Evolutionary conservation across 306 rosid species (phyloP), one percentile per base, ranked within the genome.

Genomic region (Dalbergia oliveri): DNA sequence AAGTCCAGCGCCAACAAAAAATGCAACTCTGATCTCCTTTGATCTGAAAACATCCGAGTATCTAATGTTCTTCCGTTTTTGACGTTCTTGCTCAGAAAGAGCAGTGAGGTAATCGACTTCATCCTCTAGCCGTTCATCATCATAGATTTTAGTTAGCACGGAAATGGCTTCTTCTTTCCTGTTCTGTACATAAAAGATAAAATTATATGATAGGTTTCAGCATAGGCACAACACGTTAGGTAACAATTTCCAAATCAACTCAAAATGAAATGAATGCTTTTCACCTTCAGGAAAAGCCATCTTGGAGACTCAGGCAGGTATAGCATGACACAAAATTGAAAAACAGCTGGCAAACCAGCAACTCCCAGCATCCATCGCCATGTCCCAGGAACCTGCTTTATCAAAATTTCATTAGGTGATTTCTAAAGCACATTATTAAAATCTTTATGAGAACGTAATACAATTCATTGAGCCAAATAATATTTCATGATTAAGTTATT

Each of bases 311-410:
- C 97, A 47, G 97, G 97, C 73, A 90, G 79, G 84, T 9, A 90
- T 41, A 92, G 78, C 90, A 92, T 90, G 59, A 86, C 86, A 59
- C 6, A 67, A 69, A 92, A 92, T 69, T 92, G 97, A 86, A 92
- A 65, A 69, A 88, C 35, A 43, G 97, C 97, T 12, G 97, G 97
- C 59, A 90, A 76, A 23, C 80, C 88, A 33, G 97, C 84, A 81
- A 82, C 90, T 80, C 97, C 97, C 43, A 92, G 90, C 97, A 92
- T 90, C 97, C 97, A 92, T 76, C 97, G 76, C 97, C 97, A 92
- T 35, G 97, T 92, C 83, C 97, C 97, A 14, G 94, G 93, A 84
- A 90, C 97, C 97, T 92, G 82, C 59, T 62, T 49, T 41, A 19
- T 73, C 73, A 82, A 54, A 31, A 50, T 33, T 45, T 15, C 64